Percentiles rank a stretch among this genome's conserved stretches.
These are phyloP conservation scores for Leucocoprinus sp. DNA, from an alignment of 768 basidiomycete genomes.

Conservation along the genomic window DNA sequence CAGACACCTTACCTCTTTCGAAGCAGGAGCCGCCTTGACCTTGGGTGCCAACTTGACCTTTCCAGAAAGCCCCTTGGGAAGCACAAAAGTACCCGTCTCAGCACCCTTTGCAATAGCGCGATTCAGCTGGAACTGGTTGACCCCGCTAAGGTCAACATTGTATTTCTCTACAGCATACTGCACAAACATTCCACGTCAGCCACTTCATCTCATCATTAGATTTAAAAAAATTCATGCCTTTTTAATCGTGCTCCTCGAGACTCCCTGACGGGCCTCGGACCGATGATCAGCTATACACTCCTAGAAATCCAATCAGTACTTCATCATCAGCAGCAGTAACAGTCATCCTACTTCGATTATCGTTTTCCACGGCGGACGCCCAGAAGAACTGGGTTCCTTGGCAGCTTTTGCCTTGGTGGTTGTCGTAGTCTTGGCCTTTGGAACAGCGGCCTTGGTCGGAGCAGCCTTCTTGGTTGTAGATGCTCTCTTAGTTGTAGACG, in stretches of 20 bases:
- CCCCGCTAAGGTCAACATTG: slow-evolving; percentile 58
- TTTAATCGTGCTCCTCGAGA: slow-evolving; percentile 75
- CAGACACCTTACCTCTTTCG: slow-evolving; percentile 49
- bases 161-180: slow-evolving; percentile 83
- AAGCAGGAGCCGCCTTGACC: slow-evolving; percentile 30
- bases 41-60: slow-evolving; percentile 62
- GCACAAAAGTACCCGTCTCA: slow-evolving; percentile 34
- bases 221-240: slow-evolving; percentile 41
- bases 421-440: slow-evolving; percentile 25
- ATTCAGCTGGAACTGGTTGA: slow-evolving; percentile 64
- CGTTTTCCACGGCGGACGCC: slow-evolving; percentile 47
- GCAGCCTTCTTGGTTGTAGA: slow-evolving; percentile 19
- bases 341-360: slow-evolving; percentile 37
- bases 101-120: slow-evolving; percentile 66
- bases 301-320: slow-evolving; percentile 26
- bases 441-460: slow-evolving; percentile 25
- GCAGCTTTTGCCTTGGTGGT: slow-evolving; percentile 22
- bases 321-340: not conserved
- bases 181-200: slow-evolving; percentile 12
- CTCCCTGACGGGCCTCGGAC: slow-evolving; percentile 61
- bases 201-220: not conserved
- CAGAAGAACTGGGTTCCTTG: slow-evolving; percentile 13
- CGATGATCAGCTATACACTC: slow-evolving; percentile 64
- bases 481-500: slow-evolving; percentile 16
- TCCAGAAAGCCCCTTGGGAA: slow-evolving; percentile 42